A percentile compares a stretch with the other conserved stretches of the same genome.
phyloP scores from a whole-genome alignment of 176 grass and related monocot genomes.

The Themeda triandra region DNA sequence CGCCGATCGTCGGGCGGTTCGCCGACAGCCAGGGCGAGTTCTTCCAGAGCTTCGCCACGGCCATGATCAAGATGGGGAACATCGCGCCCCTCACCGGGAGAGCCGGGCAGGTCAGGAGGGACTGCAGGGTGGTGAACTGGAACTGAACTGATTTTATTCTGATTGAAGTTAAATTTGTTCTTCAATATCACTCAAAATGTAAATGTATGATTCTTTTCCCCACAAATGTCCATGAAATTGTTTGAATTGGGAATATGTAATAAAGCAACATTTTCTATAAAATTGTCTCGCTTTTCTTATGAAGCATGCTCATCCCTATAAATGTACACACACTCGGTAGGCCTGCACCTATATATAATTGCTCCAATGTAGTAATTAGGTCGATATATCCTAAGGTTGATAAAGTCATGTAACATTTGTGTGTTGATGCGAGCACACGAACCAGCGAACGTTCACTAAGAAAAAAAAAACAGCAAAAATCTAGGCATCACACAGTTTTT shows the following conservation, averaged over 20 bases:
- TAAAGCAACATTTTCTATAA: neutral
- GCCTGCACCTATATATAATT: too few relatives aligned
- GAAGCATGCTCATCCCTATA: too few relatives aligned
- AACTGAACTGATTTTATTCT: neutral
- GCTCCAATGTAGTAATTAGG: too few relatives aligned
- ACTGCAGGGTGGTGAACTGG: constrained; percentile 61
- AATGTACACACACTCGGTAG: too few relatives aligned
- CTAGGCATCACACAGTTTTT: too few relatives aligned
- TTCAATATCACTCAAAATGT: neutral
- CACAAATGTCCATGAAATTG: neutral
- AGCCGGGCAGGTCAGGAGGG: constrained; percentile 58
- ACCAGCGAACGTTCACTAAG: too few relatives aligned
- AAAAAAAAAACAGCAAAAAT: too few relatives aligned
- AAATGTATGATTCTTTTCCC: neutral
- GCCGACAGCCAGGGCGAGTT: constrained; percentile 51
- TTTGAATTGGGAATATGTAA: neutral
- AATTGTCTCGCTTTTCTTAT: too few relatives aligned
- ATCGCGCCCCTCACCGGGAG: constrained; percentile 49
- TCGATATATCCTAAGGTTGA: too few relatives aligned
- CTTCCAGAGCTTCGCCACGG: constrained; percentile 56
- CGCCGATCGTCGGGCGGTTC: constrained; percentile 40
- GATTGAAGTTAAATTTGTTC: neutral
- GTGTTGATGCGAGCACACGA: too few relatives aligned
- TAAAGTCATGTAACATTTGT: too few relatives aligned
- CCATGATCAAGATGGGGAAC: constrained; percentile 92